Conservation (phyloP, 208 protist species). For the Trypanosoma melophagium region DNA sequence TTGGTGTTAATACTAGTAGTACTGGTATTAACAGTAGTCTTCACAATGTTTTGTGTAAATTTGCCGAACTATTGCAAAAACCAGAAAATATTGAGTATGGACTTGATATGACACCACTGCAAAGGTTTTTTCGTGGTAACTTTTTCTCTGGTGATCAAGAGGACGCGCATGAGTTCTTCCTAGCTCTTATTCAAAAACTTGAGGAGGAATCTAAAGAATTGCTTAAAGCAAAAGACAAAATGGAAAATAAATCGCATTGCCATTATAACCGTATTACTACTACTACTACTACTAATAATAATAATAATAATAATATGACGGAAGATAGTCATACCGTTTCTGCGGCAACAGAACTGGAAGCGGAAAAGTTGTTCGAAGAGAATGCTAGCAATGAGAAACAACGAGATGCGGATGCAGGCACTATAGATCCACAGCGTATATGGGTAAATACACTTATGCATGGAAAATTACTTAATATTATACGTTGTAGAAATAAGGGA, state of each 20-base stretch:
- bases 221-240: constrained; percentile 6
- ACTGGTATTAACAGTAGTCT: no score
- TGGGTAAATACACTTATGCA: constrained; percentile 73
- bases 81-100: constrained; percentile 20
- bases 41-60: constrained; percentile 13
- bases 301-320: constrained; percentile 1
- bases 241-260: constrained; percentile 10
- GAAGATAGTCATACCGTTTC: no score
- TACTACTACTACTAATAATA: not conserved
- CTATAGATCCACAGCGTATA: constrained; percentile 15
- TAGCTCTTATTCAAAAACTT: constrained; percentile 57
- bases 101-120: constrained; percentile 35
- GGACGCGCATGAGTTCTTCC: constrained; percentile 84
- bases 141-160: constrained; percentile 82
- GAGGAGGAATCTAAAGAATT: constrained; percentile 59
- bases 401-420: not conserved
- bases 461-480: constrained; percentile 76
- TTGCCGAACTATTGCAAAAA: constrained; percentile 10
- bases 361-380: constrained; percentile 1
- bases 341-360: not conserved
- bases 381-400: constrained; percentile 13
- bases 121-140: constrained; percentile 31
- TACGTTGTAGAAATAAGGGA: constrained; percentile 54
- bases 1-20: not conserved
- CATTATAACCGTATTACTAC: no score